Conservation (phyloP, 305 asterid genomes). For the Rubia occidens region DNA sequence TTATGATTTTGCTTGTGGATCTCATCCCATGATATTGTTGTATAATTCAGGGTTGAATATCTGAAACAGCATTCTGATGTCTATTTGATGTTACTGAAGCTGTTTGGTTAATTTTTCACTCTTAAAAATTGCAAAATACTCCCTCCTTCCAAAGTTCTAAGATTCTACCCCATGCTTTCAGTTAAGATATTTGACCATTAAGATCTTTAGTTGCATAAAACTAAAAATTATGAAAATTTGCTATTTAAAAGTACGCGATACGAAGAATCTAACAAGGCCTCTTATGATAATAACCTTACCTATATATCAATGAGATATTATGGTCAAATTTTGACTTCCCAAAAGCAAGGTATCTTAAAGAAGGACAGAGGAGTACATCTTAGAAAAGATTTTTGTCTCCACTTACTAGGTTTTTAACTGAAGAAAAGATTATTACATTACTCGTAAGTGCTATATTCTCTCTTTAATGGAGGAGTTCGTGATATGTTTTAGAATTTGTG, state of each 20-base stretch:
- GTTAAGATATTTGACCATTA: too few species aligned
- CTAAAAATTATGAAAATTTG: neutral
- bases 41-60: neutral
- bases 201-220: neutral
- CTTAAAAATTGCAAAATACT: neutral
- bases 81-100: neutral
- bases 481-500: neutral
- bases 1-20: neutral
- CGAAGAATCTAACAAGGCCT: neutral
- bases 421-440: neutral
- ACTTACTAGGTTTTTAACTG: neutral
- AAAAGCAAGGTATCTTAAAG: neutral
- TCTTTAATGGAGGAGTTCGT: neutral
- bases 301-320: neutral
- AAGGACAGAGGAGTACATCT: neutral
- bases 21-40: neutral
- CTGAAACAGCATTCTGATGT: neutral
- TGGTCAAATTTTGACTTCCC: neutral
- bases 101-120: neutral
- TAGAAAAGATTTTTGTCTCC: neutral
- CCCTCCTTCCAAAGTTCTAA: too few species aligned
- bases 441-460: neutral
- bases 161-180: too few species aligned
- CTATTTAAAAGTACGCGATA: neutral
- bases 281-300: neutral